Conservation (phyloP, 1,139 yeast genomes). For the Candida gigantensis region DNA sequence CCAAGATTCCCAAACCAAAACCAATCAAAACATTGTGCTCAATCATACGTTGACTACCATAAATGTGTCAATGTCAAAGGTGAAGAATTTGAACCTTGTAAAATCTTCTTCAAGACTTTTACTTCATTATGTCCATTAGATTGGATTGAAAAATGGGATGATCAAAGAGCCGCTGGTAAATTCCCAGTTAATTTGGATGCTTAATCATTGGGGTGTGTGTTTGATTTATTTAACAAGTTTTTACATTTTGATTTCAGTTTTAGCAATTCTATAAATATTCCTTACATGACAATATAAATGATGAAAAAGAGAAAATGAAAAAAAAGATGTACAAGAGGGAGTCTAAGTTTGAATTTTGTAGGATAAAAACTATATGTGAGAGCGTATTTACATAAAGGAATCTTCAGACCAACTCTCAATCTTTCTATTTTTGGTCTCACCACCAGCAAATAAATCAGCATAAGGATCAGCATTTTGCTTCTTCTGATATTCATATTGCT, state of each 20-base stretch:
- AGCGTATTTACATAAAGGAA: constrained; percentile 51
- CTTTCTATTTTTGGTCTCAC: constrained; percentile 43
- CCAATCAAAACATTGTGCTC: constrained; percentile 99
- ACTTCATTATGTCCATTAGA: constrained; percentile 88
- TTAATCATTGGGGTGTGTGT: constrained; percentile 10
- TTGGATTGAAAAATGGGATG: constrained; percentile 97
- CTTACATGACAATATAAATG: constrained; percentile 1
- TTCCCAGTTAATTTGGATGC: constrained; percentile 43
- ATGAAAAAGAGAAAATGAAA: not conserved
- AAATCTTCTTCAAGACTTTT: constrained; percentile 90
- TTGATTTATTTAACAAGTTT: not conserved
- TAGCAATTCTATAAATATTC: not conserved
- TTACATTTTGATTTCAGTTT: not conserved
- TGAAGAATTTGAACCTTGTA: constrained; percentile 97
- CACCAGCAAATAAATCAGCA: constrained; percentile 55
- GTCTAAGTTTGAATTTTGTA: not conserved
- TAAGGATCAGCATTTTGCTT: constrained; percentile 49
- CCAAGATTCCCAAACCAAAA: constrained; percentile 95
- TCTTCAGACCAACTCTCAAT: constrained; percentile 65
- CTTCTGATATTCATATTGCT: constrained; percentile 25
- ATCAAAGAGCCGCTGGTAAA: constrained; percentile 72
- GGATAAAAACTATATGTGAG: not conserved
- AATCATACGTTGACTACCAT: constrained; percentile 95
- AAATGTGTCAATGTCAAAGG: constrained; percentile 96
- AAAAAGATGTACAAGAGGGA: not conserved